Percentiles rank a stretch among this genome's conserved stretches.
These are phyloP conservation scores for Omphalea diandra DNA, from an alignment of 441 rosid species.

Conservation along the genomic window DNA sequence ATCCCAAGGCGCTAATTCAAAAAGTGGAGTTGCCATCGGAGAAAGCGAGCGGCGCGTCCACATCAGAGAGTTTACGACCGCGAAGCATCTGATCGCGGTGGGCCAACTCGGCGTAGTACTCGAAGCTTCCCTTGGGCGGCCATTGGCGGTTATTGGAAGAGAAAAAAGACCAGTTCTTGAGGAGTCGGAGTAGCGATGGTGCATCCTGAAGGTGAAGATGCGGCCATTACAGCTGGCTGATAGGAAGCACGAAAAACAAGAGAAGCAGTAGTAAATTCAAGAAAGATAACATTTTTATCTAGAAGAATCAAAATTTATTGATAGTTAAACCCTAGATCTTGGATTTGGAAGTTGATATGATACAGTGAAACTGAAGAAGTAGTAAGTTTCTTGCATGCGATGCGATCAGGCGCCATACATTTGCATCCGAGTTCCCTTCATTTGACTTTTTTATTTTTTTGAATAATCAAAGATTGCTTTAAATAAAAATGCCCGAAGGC, in stretches of 20 bases:
- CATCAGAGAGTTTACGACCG: slow-evolving; percentile 49
- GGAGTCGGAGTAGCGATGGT: slow-evolving; percentile 69
- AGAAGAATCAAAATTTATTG: too few species aligned
- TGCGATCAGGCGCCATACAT: too few species aligned
- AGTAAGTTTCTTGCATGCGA: too few species aligned
- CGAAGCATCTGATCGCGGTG: slow-evolving; percentile 61
- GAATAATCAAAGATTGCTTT: too few species aligned
- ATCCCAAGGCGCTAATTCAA: slow-evolving; percentile 76
- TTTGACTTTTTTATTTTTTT: too few species aligned
- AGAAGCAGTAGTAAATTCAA: slow-evolving; percentile 33
- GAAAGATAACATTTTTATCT: slow-evolving; percentile 19
- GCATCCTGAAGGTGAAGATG: slow-evolving; percentile 86
- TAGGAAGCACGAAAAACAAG: slow-evolving; percentile 32
- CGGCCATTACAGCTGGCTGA: slow-evolving; percentile 50
- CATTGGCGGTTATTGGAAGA: too few species aligned
- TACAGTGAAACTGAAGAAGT: too few species aligned
- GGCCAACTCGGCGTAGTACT: slow-evolving; percentile 64
- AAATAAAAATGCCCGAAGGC: too few species aligned
- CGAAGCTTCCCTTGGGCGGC: slow-evolving; percentile 64
- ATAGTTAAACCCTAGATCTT: too few species aligned
- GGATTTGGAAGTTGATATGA: too few species aligned
- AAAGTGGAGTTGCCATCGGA: slow-evolving; percentile 73
- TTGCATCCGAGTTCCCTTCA: too few species aligned
- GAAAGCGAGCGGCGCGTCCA: slow-evolving; percentile 51
- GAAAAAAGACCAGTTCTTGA: too few species aligned